phyloP scores from a whole-genome alignment of 2,329 filamentous ascomycete genomes.

The Botrytis fabae region DNA sequence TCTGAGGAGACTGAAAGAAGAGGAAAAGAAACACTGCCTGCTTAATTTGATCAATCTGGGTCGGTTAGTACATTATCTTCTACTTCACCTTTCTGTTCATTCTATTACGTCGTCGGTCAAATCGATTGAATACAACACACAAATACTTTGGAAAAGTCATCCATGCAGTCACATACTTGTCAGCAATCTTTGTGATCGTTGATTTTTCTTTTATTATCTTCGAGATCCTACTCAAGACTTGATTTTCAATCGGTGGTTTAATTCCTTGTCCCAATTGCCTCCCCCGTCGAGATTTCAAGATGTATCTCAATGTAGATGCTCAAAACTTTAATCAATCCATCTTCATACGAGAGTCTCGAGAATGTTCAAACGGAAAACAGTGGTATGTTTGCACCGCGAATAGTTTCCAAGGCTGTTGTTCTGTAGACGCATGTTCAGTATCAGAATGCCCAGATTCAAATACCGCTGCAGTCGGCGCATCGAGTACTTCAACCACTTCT shows the following conservation, averaged over 20 bases:
- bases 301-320: constrained; percentile 15
- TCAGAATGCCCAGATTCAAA: constrained; percentile 16
- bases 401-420: constrained; percentile 19
- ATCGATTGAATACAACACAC: not conserved
- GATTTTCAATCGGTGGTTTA: not conserved
- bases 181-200: not conserved
- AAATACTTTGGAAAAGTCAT: not conserved
- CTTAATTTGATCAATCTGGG: not conserved
- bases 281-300: constrained; percentile 1
- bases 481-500: not conserved
- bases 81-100: not conserved
- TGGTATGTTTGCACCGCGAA: constrained; percentile 19
- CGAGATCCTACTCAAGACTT: not conserved
- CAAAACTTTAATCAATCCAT: constrained; percentile 5
- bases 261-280: not conserved
- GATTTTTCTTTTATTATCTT: not conserved
- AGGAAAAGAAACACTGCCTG: not conserved
- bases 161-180: not conserved
- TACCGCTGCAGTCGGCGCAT: constrained; percentile 9
- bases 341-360: constrained; percentile 13
- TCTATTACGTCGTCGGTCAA: not conserved
- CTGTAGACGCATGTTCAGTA: constrained; percentile 20
- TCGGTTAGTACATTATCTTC: not conserved
- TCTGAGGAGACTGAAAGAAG: not conserved
- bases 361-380: constrained; percentile 5